Conservation (phyloP, 2,329 filamentous ascomycete species). For the Chaetomium strumarium region DNA sequence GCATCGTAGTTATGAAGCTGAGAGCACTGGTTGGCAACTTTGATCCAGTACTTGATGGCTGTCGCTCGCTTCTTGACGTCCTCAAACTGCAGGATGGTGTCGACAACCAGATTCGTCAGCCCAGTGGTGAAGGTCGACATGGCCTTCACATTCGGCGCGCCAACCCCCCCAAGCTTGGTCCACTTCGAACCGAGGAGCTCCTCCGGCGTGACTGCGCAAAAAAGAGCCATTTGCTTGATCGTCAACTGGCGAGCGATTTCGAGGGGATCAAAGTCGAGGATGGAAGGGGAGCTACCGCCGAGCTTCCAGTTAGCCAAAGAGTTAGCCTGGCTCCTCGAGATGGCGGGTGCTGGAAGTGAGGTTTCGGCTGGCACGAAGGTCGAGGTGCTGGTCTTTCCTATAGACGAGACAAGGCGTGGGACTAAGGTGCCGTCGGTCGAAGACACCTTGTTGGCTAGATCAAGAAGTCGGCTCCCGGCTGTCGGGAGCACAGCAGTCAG, state of each 20-base stretch:
- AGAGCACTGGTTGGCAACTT: conserved; percentile 79
- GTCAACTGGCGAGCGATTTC: conserved; percentile 91
- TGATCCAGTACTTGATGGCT: conserved; percentile 97
- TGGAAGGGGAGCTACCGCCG: conserved; percentile 62
- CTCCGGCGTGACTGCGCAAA: conserved; percentile 85
- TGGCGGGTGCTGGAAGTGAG: conserved; percentile 60
- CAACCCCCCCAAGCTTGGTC: conserved; percentile 78
- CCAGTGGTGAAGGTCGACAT: conserved; percentile 93
- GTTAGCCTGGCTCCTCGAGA: conserved; percentile 72
- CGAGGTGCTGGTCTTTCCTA: conserved; percentile 80
- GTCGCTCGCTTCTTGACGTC: conserved; percentile 88
- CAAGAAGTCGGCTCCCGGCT: conserved; percentile 73
- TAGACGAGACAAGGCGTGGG: conserved; percentile 74
- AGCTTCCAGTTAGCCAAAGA: conserved; percentile 68
- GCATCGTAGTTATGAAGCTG: conserved; percentile 95
- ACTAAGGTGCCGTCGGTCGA: conserved; percentile 67
- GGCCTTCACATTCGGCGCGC: conserved; percentile 83
- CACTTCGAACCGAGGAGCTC: conserved; percentile 89
- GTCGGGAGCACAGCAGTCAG: conserved; percentile 64
- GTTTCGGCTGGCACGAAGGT: conserved; percentile 64
- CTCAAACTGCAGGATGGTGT: conserved; percentile 81
- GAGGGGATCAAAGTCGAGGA: conserved; percentile 85
- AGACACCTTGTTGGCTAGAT: conserved; percentile 73
- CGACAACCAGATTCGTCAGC: conserved; percentile 84
- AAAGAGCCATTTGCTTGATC: conserved; percentile 83